A percentile compares a stretch with the other conserved stretches of the same genome.
Evolutionary conservation across 2,329 filamentous ascomycete genomes (phyloP).

Genomic region (Hypoxylon sp.): DNA sequence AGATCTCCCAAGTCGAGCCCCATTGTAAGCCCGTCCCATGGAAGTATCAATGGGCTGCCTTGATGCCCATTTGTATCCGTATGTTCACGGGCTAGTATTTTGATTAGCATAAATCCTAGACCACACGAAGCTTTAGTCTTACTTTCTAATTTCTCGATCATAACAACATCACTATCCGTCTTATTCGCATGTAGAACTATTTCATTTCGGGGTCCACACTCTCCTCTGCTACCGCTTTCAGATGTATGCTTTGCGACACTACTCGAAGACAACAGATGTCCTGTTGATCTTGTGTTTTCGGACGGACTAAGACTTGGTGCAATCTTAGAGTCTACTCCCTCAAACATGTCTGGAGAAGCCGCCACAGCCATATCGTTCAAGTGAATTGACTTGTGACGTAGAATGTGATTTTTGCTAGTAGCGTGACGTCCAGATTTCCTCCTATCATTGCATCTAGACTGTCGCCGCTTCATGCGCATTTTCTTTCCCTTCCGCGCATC

Average conservation of each 20-base stretch:
- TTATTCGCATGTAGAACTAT: neutral
- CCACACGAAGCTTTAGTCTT: neutral
- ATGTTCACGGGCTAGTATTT: neutral
- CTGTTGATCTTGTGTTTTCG: neutral
- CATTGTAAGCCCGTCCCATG: neutral
- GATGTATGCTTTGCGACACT: neutral
- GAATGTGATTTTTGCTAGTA: neutral
- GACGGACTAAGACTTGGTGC: neutral
- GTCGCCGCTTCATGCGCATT: neutral
- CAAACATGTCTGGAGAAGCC: neutral
- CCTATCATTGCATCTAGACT: neutral
- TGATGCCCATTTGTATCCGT: neutral
- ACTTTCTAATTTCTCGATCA: neutral
- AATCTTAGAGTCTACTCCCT: too few relatives aligned
- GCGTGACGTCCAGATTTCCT: neutral
- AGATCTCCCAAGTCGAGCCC: neutral
- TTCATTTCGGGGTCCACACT: neutral
- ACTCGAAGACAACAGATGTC: neutral
- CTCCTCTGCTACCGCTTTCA: neutral
- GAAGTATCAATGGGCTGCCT: neutral
- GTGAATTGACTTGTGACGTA: neutral
- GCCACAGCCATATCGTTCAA: neutral
- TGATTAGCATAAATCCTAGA: neutral
- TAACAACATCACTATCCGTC: neutral
- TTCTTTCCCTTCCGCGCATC: neutral